Percentiles rank a stretch among this genome's conserved stretches.
These are phyloP conservation scores for Ensete ventricosum DNA, from an alignment of 176 grass and related monocot species.

Conservation along the genomic window DNA sequence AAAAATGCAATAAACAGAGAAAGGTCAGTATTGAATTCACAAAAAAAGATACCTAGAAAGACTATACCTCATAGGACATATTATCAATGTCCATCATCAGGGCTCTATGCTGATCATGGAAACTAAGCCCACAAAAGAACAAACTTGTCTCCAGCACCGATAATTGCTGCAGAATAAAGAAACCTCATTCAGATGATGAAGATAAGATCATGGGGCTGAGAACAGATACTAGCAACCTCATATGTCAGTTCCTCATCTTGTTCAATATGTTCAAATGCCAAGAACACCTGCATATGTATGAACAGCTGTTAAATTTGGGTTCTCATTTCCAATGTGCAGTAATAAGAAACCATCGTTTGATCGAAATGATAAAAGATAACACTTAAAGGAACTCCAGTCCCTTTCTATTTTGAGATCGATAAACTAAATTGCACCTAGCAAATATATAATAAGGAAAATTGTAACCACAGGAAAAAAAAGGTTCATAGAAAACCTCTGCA, in stretches of 20 bases:
- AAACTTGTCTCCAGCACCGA: slow-evolving; percentile 62
- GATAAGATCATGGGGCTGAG: not conserved
- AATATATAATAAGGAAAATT: not conserved
- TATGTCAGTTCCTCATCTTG: slow-evolving; percentile 55
- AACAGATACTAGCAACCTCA: slow-evolving; percentile 34
- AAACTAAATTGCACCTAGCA: not conserved
- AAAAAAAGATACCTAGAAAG: not conserved
- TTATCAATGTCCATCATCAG: slow-evolving; percentile 93
- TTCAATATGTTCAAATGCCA: slow-evolving; percentile 62
- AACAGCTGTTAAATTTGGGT: not conserved
- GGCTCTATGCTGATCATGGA: slow-evolving; percentile 69
- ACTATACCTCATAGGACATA: slow-evolving; percentile 92
- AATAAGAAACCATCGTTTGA: not conserved
- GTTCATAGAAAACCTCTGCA: slow-evolving; percentile 45
- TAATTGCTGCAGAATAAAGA: slow-evolving; percentile 43
- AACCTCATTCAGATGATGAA: not conserved
- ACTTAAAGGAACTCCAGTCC: not conserved
- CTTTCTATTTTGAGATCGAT: not conserved
- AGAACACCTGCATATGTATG: slow-evolving; percentile 44
- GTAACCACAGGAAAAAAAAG: not conserved
- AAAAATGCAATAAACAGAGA: not conserved
- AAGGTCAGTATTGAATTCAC: not conserved
- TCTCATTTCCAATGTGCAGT: not conserved
- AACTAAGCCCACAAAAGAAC: slow-evolving; percentile 42
- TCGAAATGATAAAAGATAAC: not conserved